Percentiles rank a stretch among this genome's conserved stretches.
These are phyloP conservation scores for Yarrowia galli DNA, from an alignment of 1,139 yeast genomes.

Conservation along the genomic window DNA sequence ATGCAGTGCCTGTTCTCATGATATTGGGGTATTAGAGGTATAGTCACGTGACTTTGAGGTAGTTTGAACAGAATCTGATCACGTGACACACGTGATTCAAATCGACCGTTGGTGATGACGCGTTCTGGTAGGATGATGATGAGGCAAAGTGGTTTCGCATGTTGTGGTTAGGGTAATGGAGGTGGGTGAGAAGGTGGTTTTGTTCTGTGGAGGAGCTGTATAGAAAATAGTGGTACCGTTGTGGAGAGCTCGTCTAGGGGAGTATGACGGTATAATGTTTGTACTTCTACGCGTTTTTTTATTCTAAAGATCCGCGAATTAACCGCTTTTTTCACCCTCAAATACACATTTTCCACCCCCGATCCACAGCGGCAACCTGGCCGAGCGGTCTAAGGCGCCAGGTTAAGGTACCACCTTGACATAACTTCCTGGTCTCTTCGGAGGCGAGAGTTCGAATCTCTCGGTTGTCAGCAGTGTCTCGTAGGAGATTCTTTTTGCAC, in stretches of 20 bases:
- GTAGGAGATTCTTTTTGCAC: background rate
- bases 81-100: conserved; percentile 4
- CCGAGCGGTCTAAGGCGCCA: conserved; percentile 24
- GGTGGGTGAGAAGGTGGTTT: too few species aligned
- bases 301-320: too few species aligned
- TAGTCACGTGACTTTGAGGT: background rate
- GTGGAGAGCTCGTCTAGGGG: too few species aligned
- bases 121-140: background rate
- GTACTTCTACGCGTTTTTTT: too few species aligned
- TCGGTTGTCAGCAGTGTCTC: conserved; percentile 4
- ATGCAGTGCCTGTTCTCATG: conserved; percentile 1
- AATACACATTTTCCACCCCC: background rate
- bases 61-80: background rate
- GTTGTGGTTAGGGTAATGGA: background rate
- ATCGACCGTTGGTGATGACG: conserved; percentile 2
- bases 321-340: background rate
- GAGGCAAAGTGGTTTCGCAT: conserved; percentile 2
- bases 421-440: conserved; percentile 10
- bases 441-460: conserved; percentile 22
- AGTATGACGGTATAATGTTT: too few species aligned
- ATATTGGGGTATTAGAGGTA: background rate
- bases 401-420: conserved; percentile 9
- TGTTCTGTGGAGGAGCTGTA: too few species aligned
- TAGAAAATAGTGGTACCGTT: too few species aligned
- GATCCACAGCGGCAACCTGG: conserved; percentile 2